Percentiles rank a stretch among this genome's conserved stretches.
phyloP scores from a whole-genome alignment of 2,329 filamentous ascomycete genomes.

The Pseudocercospora crystallina region DNA sequence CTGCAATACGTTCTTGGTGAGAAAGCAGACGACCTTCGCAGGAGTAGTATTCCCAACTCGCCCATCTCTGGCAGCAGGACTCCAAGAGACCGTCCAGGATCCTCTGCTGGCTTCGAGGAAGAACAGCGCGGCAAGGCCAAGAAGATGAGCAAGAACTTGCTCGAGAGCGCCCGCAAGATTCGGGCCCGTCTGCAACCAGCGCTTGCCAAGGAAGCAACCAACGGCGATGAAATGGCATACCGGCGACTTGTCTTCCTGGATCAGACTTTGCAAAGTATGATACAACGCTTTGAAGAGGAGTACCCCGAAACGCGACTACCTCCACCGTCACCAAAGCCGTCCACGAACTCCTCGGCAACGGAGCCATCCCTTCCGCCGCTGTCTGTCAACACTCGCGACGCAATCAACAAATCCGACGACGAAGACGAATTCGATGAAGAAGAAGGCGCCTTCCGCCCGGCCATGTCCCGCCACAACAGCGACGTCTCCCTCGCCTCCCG shows the following conservation, averaged over 20 bases:
- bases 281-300: constrained; percentile 92
- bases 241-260: constrained; percentile 84
- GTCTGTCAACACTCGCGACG: constrained; percentile 17
- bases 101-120: constrained; percentile 29
- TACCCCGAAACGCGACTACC: constrained; percentile 79
- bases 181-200: constrained; percentile 79
- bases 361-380: constrained; percentile 14
- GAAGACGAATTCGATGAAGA: constrained; percentile 34
- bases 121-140: constrained; percentile 65
- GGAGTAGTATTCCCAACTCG: constrained; percentile 38
- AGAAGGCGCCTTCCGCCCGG: constrained; percentile 35
- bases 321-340: constrained; percentile 16
- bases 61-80: constrained; percentile 49
- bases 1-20: constrained; percentile 87
- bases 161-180: constrained; percentile 87
- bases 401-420: constrained; percentile 33
- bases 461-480: constrained; percentile 59
- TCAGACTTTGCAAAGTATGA: constrained; percentile 83
- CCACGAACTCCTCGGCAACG: constrained; percentile 20
- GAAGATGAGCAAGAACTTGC: constrained; percentile 88
- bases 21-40: constrained; percentile 54
- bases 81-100: constrained; percentile 31
- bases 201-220: constrained; percentile 69
- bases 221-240: constrained; percentile 72
- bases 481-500: constrained; percentile 68